These are phyloP conservation scores for Leccinellum rugosiceps DNA, from an alignment of 768 basidiomycete species.

Conservation along the genomic window DNA sequence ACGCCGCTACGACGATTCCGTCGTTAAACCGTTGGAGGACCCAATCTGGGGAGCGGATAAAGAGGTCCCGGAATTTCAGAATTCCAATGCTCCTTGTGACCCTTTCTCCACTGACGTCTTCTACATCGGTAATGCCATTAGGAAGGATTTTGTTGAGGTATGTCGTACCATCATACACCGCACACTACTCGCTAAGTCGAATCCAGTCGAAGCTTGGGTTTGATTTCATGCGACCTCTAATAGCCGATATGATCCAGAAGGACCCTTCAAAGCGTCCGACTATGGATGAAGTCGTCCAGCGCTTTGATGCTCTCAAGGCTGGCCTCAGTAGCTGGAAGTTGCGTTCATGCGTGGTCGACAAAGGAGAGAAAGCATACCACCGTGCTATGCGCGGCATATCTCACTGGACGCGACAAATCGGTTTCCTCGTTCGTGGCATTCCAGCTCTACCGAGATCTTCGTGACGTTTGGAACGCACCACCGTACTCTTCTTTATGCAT, in stretches of 20 bases:
- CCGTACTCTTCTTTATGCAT: no score
- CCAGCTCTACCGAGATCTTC: constrained; percentile 15
- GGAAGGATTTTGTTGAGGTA: background rate
- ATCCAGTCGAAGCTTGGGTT: constrained; percentile 8
- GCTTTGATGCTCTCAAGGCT: background rate
- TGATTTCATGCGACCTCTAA: constrained; percentile 32
- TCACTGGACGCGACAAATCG: constrained; percentile 26
- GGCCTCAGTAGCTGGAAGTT: constrained; percentile 23
- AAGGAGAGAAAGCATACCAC: background rate
- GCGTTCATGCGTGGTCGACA: constrained; percentile 22
- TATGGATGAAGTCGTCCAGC: constrained; percentile 30
- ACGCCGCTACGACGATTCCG: background rate
- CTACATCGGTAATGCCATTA: background rate
- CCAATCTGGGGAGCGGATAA: background rate
- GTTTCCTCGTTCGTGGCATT: constrained; percentile 14
- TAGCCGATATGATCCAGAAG: constrained; percentile 36
- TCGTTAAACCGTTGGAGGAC: background rate
- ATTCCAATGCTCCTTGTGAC: background rate
- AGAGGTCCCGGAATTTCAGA: background rate
- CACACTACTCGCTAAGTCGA: background rate
- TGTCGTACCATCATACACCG: background rate
- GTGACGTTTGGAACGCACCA: background rate
- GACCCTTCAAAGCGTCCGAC: constrained; percentile 36
- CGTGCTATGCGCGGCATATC: constrained; percentile 1
- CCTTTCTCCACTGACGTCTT: background rate